Evolutionary conservation across 768 basidiomycete species (phyloP), one percentile per base, ranked within the genome.

Genomic region (Scleroderma citrinum): DNA sequence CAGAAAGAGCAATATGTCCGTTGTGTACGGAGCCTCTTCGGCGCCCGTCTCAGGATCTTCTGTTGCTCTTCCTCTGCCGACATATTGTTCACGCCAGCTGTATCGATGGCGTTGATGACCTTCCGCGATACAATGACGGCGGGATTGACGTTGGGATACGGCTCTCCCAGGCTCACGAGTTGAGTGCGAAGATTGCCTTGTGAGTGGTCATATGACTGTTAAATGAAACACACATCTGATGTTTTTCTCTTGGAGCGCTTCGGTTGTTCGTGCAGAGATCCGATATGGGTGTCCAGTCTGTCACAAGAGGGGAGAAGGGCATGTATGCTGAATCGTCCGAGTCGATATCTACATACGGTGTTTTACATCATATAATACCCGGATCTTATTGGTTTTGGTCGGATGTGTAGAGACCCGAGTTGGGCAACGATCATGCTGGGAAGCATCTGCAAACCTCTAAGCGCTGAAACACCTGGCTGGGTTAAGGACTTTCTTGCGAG

Each of bases 31-130:
- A 74, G 7, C 71, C 81, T 0, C 64, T 91, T 34, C 77, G 78
- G 46, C 77, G 81, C 45, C 71, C 69, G 10, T 74, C 82, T 2
- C 77, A 83, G 38, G 72, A 77, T 3, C 70, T 90, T n/a, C 60
- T 80, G 3, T 62, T 96, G 3, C 66, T 92, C 24, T 96, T 90
- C 66, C 71, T 96, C 10, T 96, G 93, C 64, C 83, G 89, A 30
- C 93, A 96, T 60, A 78, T 87, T 40, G 86, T 92, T 0, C 93
- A 96, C 59, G 85, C 85, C 0, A 69, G 73, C 7, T 95, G 93
- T 56, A 79, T 85, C 1, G 78, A 73, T n/a, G 81, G 83, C 10
- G 76, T 74, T 5, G 81, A 83, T 32, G 69, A 79, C 2, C 70
- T 92, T 7, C 83, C 86, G 0, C 68, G 72, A 19, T 78, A 80